Conservation (phyloP, 495 filamentous ascomycete genomes). For the Talaromyces trachyspermus region DNA sequence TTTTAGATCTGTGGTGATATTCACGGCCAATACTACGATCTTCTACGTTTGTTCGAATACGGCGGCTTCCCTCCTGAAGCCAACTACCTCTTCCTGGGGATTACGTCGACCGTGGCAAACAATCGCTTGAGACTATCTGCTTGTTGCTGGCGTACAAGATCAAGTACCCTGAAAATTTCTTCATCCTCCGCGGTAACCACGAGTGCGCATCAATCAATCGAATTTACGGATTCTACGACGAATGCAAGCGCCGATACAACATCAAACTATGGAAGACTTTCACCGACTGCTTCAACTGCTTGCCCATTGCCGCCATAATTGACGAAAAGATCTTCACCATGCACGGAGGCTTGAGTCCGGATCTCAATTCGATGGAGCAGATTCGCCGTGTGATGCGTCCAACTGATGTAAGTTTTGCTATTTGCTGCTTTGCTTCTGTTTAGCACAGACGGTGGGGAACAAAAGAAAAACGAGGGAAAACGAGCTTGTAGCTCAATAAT, state of each 20-base stretch:
- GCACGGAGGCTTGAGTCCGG: constrained; percentile 95
- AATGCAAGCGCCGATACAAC: constrained; percentile 98
- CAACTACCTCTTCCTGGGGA: constrained; percentile 98
- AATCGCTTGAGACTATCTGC: constrained; percentile 99
- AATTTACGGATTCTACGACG: constrained; percentile 99
- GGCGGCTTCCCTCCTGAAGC: constrained; percentile 97
- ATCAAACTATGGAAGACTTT: constrained; percentile 99
- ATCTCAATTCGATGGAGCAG: constrained; percentile 99
- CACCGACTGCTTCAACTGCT: constrained; percentile 99
- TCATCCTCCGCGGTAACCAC: constrained; percentile 96
- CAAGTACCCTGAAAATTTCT: constrained; percentile 99
- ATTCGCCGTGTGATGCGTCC: constrained; percentile 98
- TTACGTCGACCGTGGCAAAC: constrained; percentile 98
- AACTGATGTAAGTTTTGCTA: constrained; percentile 72
- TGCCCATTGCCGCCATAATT: constrained; percentile 99
- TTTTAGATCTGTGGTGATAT: constrained; percentile 96
- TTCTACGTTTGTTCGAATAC: constrained; percentile 96
- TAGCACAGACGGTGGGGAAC: constrained; percentile 10
- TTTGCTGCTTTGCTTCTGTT: constrained; percentile 8
- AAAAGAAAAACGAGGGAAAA: not conserved
- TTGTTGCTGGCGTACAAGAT: constrained; percentile 98
- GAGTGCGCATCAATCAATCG: constrained; percentile 99
- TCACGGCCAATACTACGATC: constrained; percentile 98
- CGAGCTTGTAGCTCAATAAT: constrained; percentile 32
- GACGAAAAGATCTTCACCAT: constrained; percentile 99